Conservation (phyloP, 805 yeast genomes). For the Metschnikowia picachoensis region DNA sequence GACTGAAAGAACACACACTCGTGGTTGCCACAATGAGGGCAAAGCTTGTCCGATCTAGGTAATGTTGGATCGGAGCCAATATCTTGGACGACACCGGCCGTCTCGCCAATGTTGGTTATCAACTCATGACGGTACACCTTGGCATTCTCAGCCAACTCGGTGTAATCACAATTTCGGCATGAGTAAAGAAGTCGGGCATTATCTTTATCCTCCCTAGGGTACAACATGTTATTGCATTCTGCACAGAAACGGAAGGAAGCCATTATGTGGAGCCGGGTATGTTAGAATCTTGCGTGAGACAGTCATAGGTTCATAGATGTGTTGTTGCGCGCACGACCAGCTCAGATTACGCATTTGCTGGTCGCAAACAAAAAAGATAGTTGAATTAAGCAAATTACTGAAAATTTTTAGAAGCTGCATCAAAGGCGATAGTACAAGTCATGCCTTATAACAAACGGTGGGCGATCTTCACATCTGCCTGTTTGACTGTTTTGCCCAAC, state of each 20-base stretch:
- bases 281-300: too few species aligned
- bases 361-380: too few species aligned
- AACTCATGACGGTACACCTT: conserved; percentile 90
- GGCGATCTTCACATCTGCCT: too few species aligned
- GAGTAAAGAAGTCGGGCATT: conserved; percentile 74
- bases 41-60: conserved; percentile 90
- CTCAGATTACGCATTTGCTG: not conserved
- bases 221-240: conserved; percentile 97
- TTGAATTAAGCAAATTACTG: too few species aligned
- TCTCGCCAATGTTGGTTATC: conserved; percentile 86
- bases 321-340: not conserved
- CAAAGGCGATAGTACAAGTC: too few species aligned
- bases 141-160: conserved; percentile 85
- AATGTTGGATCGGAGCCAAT: conserved; percentile 96
- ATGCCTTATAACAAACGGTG: too few species aligned
- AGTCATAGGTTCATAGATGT: not conserved
- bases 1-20: conserved; percentile 97
- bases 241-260: conserved; percentile 95
- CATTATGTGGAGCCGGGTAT: conserved; percentile 39
- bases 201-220: conserved; percentile 92
- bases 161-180: conserved; percentile 91
- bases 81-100: conserved; percentile 96
- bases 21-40: conserved; percentile 82
- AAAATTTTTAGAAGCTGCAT: too few species aligned
- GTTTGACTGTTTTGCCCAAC: too few species aligned